phyloP scores from a whole-genome alignment of 441 rosid genomes.

The Adansonia gregorii region DNA sequence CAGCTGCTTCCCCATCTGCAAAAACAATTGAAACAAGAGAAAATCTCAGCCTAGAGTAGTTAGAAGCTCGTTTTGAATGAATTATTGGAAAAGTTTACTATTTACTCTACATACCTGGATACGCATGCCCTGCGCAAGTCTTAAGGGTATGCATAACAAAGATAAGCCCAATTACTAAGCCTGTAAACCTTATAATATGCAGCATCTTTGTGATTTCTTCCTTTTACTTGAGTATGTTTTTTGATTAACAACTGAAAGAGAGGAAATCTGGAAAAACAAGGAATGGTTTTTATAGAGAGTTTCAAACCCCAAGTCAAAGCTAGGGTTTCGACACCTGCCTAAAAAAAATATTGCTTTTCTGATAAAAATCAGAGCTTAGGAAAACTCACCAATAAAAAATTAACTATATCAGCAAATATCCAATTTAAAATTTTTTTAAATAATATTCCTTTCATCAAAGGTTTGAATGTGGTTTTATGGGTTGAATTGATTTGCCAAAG shows the following conservation, averaged over 20 bases:
- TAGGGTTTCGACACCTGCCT: constrained; percentile 42
- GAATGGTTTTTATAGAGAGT: constrained; percentile 43
- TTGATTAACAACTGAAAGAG: constrained; percentile 33
- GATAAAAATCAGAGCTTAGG: constrained; percentile 38
- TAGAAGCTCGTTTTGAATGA: constrained; percentile 13
- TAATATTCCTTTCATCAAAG: constrained; percentile 16
- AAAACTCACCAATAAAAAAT: constrained; percentile 14
- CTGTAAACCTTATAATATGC: constrained; percentile 33
- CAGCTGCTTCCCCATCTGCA: constrained; percentile 25
- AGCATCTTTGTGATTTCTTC: constrained; percentile 34
- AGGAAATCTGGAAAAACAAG: constrained; percentile 24
- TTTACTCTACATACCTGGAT: constrained; percentile 34
- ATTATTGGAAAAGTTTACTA: background rate
- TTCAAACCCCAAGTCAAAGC: constrained; percentile 48
- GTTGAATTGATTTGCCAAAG: constrained; percentile 19
- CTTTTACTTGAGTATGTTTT: constrained; percentile 19
- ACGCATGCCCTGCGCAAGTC: constrained; percentile 36
- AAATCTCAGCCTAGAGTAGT: background rate
- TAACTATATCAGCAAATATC: background rate
- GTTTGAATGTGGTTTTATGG: constrained; percentile 29
- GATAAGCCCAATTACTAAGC: constrained; percentile 35
- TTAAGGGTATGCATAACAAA: constrained; percentile 35
- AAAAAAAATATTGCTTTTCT: constrained; percentile 32
- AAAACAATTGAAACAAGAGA: constrained; percentile 1
- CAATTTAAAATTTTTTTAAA: background rate